phyloP scores from a whole-genome alignment of 2,329 filamentous ascomycete genomes.

The Calonectria leucothoes region DNA sequence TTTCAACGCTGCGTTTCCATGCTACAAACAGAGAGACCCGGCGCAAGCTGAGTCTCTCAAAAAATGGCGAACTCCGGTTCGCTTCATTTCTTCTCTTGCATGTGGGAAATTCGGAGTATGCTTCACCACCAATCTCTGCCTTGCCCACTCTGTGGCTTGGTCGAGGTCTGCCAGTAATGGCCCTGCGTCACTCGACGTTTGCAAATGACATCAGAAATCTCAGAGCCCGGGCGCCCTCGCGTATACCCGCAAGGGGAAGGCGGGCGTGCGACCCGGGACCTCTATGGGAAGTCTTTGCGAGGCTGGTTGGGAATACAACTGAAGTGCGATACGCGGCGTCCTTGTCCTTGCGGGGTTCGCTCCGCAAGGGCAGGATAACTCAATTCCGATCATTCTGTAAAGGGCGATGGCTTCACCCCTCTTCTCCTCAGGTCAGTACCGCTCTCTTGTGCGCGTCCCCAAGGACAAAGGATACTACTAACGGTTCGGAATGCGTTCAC shows the following conservation, averaged over 20 bases:
- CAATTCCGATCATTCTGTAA: constrained; percentile 94
- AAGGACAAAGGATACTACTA: constrained; percentile 44
- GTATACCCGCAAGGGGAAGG: constrained; percentile 31
- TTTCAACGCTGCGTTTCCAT: constrained; percentile 96
- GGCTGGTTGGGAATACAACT: constrained; percentile 80
- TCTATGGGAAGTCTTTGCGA: constrained; percentile 95
- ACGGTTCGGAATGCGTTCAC: constrained; percentile 4
- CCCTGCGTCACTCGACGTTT: constrained; percentile 84
- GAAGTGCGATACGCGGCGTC: constrained; percentile 96
- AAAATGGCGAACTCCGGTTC: constrained; percentile 31
- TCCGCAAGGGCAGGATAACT: constrained; percentile 65
- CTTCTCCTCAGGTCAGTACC: constrained; percentile 45
- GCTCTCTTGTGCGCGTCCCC: background rate
- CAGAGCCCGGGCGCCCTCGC: constrained; percentile 57
- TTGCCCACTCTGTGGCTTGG: constrained; percentile 18
- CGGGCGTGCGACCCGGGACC: constrained; percentile 46
- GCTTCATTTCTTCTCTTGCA: constrained; percentile 59
- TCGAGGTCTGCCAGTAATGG: constrained; percentile 83
- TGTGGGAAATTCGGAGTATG: constrained; percentile 99
- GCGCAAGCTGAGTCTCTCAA: constrained; percentile 29
- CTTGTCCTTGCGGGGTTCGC: constrained; percentile 18
- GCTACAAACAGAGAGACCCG: constrained; percentile 77
- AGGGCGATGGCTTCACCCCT: constrained; percentile 71
- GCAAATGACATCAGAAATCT: constrained; percentile 96
- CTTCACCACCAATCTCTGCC: constrained; percentile 66